Percentiles rank a stretch among this genome's conserved stretches.
Evolutionary conservation across 768 basidiomycete species (phyloP).

Genomic region (Boletus eberwhitei): DNA sequence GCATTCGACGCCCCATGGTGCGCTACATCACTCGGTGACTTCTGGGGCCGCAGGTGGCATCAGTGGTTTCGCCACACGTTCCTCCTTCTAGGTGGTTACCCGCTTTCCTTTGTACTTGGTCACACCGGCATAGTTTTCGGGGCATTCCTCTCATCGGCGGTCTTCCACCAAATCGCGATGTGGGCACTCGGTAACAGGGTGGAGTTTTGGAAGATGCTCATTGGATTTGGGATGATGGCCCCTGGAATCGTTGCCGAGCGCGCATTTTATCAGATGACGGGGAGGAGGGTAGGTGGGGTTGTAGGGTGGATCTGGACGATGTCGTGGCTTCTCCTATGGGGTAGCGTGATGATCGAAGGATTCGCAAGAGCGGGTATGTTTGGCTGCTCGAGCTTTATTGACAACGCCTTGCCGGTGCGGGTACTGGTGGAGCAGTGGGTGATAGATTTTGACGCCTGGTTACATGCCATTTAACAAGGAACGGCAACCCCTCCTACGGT

Average conservation of each 20-base stretch:
- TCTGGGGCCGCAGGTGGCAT: slow-evolving; percentile 41
- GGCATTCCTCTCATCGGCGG: slow-evolving; percentile 52
- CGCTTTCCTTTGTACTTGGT: slow-evolving; percentile 40
- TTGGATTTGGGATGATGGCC: slow-evolving; percentile 56
- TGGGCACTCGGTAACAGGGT: slow-evolving; percentile 48
- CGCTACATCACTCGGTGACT: slow-evolving; percentile 35
- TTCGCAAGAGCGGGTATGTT: slow-evolving; percentile 13
- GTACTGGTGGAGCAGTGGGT: slow-evolving; percentile 9
- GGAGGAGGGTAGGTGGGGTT: slow-evolving; percentile 29
- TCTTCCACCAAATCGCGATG: slow-evolving; percentile 51
- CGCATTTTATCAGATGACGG: slow-evolving; percentile 19
- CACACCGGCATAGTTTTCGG: slow-evolving; percentile 49
- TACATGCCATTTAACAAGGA: slow-evolving; percentile 2
- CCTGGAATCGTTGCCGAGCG: slow-evolving; percentile 48
- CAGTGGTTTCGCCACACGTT: slow-evolving; percentile 33
- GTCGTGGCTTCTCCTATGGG: slow-evolving; percentile 25
- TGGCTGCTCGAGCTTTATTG: slow-evolving; percentile 5
- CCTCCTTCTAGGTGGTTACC: slow-evolving; percentile 28
- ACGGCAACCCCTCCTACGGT: neutral
- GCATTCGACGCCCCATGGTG: slow-evolving; percentile 33
- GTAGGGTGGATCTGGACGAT: slow-evolving; percentile 37
- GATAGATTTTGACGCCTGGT: slow-evolving; percentile 10
- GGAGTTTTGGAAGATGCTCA: slow-evolving; percentile 40
- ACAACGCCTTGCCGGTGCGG: slow-evolving; percentile 5
- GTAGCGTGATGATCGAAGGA: slow-evolving; percentile 22